Percentiles rank a stretch among this genome's conserved stretches.
These are phyloP conservation scores for Colletotrichum noveboracense DNA, from an alignment of 2,329 filamentous ascomycete genomes.

Conservation along the genomic window DNA sequence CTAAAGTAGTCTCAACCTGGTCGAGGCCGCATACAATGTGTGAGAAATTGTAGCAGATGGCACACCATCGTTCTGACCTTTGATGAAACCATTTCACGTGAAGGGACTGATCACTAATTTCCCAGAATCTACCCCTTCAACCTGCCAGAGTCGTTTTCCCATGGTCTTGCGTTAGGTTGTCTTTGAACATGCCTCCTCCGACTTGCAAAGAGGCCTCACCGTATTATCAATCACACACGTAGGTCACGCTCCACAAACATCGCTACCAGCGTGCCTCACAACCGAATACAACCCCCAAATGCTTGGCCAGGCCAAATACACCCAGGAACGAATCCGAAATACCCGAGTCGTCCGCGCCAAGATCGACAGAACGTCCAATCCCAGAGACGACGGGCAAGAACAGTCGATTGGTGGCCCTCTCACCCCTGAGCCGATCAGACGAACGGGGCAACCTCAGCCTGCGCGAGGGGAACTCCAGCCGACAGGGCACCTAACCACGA, in stretches of 20 bases:
- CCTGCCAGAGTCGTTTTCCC: background rate
- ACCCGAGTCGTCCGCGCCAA: background rate
- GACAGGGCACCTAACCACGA: background rate
- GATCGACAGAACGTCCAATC: background rate
- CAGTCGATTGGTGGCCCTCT: background rate
- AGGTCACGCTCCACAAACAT: background rate
- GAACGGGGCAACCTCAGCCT: background rate
- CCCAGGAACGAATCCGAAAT: background rate
- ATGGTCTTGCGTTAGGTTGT: fast-evolving
- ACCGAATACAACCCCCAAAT: background rate
- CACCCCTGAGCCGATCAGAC: background rate
- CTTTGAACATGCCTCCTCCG: background rate
- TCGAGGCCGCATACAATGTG: background rate
- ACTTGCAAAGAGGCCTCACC: background rate
- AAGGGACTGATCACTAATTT: background rate
- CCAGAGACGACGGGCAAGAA: background rate
- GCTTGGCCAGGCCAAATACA: background rate
- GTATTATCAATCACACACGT: background rate
- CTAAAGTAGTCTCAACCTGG: background rate
- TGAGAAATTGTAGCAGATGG: background rate
- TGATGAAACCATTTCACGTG: background rate
- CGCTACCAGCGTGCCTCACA: background rate
- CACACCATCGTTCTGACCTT: background rate
- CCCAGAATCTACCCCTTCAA: fast-evolving
- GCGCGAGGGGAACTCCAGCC: background rate